A percentile compares a stretch with the other conserved stretches of the same genome.
phyloP scores from a whole-genome alignment of 768 basidiomycete genomes.

The Suillus plorans region DNA sequence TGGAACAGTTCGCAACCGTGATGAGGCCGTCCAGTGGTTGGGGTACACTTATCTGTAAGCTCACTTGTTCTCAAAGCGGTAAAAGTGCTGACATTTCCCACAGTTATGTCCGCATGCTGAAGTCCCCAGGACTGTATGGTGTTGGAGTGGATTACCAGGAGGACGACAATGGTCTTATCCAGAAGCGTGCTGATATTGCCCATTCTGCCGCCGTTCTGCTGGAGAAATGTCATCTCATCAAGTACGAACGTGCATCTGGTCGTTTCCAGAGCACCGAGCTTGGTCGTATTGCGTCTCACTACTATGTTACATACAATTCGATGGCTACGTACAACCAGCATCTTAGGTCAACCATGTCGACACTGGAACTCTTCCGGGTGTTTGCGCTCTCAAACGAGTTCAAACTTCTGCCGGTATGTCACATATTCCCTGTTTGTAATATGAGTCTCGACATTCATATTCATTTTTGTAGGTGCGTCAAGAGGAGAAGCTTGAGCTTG shows the following conservation, averaged over 20 bases:
- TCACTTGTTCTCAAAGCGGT: constrained; percentile 1
- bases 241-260: constrained; percentile 88
- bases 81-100: constrained; percentile 10
- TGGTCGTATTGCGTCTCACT: constrained; percentile 92
- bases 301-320: constrained; percentile 91
- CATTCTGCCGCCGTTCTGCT: constrained; percentile 92
- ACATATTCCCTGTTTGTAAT: constrained; percentile 4
- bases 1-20: constrained; percentile 90
- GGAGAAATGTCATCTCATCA: constrained; percentile 92
- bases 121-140: constrained; percentile 82
- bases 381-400: constrained; percentile 97
- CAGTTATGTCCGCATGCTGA: constrained; percentile 91
- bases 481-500: constrained; percentile 84
- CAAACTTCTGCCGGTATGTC: constrained; percentile 75
- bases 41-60: constrained; percentile 91
- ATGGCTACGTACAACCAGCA: constrained; percentile 98
- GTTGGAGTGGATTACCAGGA: constrained; percentile 90
- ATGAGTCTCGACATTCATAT: neutral
- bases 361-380: constrained; percentile 89
- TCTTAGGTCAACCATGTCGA: constrained; percentile 81
- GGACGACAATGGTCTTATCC: constrained; percentile 77
- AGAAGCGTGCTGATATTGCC: constrained; percentile 91
- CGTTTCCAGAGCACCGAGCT: constrained; percentile 92
- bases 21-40: constrained; percentile 97
- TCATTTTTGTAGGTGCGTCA: constrained; percentile 55